Evolutionary conservation across 1,139 yeast species (phyloP), one percentile per base, ranked within the genome.

Genomic region (Blastobotrys arbuscula): DNA sequence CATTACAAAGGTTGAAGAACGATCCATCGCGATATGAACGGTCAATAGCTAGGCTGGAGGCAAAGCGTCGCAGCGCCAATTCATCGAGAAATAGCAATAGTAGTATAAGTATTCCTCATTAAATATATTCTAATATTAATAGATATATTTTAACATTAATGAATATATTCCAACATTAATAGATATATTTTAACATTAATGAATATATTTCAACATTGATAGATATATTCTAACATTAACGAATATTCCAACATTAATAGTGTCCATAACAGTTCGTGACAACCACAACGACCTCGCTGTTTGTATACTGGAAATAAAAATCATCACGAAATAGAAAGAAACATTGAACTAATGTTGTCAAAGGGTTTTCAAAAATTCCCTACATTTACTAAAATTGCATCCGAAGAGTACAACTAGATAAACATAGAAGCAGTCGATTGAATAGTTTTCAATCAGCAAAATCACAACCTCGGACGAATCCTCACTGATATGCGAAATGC

Each of bases 381-480:
- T 75, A 64, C 66, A 67, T 19, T 59, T 60, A 55, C 66, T 66
- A 55, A 48, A 24, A 39, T n/a, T 15, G 20, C 28, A 21, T 7
- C 26, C 19, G 20, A 24, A 31, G 18, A 18, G 10, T 19, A 15
- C 19, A 15, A 18, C 24, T 18, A 35, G 28, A 24, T 53, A 66
- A 77, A 72, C 72, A 67, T 72, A 82, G 87, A 83, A 89, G 97
- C 79, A 89, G 97, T 89, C 97, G 95, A 92, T 86, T 84, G 80
- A 84, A 83, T 80, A 84, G 92, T 89, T 90, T 90, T 90, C 97
- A 90, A 90, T 97, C 95, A 90, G 98, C 98, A 90, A 90, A 89
- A 86, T 90, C 97, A 90, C 95, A 95, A 88, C 88, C 98, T 90
- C 98, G 97, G 97, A 92, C 96, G 96, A 89, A 89, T 92, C 97